A percentile compares a stretch with the other conserved stretches of the same genome.
Evolutionary conservation across 139 green algal genomes (phyloP).

Genomic region (Chlorella sorokiniana): DNA sequence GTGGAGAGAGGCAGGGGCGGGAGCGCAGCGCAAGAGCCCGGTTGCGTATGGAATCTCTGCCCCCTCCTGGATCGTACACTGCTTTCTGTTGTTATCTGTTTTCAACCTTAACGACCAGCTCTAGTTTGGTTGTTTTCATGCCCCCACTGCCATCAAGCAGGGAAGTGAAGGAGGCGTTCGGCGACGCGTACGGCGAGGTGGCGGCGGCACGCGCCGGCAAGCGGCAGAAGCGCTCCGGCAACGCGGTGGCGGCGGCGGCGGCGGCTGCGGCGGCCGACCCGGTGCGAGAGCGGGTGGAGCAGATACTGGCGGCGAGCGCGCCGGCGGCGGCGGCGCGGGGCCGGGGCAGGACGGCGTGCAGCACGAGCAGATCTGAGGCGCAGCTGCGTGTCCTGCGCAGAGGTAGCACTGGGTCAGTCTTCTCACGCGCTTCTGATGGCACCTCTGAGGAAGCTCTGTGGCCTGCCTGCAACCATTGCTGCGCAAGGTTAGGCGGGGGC

Average conservation of each 20-base stretch:
- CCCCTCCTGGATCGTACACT: too few species aligned
- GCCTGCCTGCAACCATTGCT: too few species aligned
- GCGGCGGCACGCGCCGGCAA: constrained; percentile 1
- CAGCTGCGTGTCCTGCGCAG: not conserved
- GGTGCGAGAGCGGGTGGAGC: constrained; percentile 21
- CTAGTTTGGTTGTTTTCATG: not conserved
- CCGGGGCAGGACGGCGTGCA: not conserved
- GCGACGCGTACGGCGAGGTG: not conserved
- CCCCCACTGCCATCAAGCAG: not conserved
- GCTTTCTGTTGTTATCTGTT: not conserved
- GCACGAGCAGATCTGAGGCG: constrained; percentile 12
- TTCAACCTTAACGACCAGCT: not conserved
- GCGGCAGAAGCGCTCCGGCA: constrained; percentile 13
- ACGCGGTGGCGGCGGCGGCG: not conserved
- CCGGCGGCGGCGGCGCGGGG: not conserved
- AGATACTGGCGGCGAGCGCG: not conserved
- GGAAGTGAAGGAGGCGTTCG: constrained; percentile 26
- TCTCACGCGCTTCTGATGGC: not conserved
- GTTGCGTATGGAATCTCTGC: too few species aligned
- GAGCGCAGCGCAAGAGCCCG: too few species aligned
- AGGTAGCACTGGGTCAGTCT: not conserved
- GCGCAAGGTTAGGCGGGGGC: too few species aligned
- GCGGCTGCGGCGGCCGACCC: constrained; percentile 10
- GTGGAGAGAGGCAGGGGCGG: too few species aligned
- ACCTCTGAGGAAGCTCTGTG: too few species aligned